A percentile compares a stretch with the other conserved stretches of the same genome.
phyloP scores from a whole-genome alignment of 2,329 filamentous ascomycete genomes.

The Penicillium freii region DNA sequence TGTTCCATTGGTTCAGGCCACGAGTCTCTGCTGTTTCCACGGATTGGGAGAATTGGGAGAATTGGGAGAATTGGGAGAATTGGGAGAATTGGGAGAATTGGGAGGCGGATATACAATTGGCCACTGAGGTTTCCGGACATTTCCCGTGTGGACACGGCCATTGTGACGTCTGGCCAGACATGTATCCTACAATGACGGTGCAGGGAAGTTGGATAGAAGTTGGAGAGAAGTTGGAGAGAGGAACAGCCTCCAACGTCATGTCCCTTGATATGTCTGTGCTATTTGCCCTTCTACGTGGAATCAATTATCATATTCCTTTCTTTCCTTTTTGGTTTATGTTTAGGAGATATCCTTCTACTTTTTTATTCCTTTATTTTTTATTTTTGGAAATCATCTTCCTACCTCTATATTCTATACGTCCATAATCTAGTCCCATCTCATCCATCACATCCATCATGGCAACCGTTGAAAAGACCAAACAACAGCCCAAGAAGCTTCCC shows the following conservation, averaged over 20 bases:
- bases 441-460: slow-evolving; percentile 24
- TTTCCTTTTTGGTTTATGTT: slow-evolving; percentile 7
- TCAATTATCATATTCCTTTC: slow-evolving; percentile 16
- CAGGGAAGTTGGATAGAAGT: neutral
- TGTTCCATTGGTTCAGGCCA: slow-evolving; percentile 7
- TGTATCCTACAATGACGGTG: slow-evolving; percentile 15
- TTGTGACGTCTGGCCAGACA: neutral
- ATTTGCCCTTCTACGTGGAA: neutral
- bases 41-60: neutral
- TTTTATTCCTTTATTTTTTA: neutral
- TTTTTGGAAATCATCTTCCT: neutral
- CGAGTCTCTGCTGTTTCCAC: slow-evolving; percentile 18
- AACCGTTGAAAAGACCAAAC: slow-evolving; percentile 30
- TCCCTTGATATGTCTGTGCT: neutral
- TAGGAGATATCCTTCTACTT: neutral
- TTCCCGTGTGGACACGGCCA: slow-evolving; percentile 4
- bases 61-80: neutral
- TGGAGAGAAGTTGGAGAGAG: slow-evolving; percentile 1
- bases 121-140: neutral
- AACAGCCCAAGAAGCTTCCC: slow-evolving; percentile 25
- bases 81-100: neutral
- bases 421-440: neutral
- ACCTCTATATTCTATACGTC: neutral
- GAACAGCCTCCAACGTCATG: slow-evolving; percentile 27
- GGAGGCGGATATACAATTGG: neutral